Conservation (phyloP, 163 green algal genomes). For the Chlamydomonas reinhardtii region DNA sequence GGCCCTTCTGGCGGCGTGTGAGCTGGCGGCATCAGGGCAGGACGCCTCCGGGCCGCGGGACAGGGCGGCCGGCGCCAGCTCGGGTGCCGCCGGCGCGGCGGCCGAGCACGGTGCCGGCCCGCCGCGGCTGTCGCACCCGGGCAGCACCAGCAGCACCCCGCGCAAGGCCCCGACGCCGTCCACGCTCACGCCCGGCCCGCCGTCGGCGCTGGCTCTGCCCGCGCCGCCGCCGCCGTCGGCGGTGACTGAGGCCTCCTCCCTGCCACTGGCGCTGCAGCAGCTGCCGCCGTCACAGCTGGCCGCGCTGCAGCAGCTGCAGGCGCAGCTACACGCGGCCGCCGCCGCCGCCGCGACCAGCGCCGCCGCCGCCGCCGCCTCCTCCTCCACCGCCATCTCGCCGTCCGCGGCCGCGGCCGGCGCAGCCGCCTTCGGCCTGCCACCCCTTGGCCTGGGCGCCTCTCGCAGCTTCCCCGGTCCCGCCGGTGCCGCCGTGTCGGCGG, state of each 20-base stretch:
- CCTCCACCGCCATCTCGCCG: no score
- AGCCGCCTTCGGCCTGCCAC: no score
- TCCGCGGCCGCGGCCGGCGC: no score
- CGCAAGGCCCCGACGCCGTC: no score
- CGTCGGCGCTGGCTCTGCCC: background rate
- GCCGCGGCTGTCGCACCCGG: background rate
- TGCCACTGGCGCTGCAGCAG: background rate
- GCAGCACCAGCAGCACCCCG: background rate
- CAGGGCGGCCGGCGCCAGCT: background rate
- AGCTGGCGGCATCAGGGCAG: slow-evolving; percentile 45
- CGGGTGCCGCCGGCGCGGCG: background rate
- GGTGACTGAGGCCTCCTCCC: no score
- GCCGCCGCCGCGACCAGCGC: no score
- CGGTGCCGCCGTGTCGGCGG: no score
- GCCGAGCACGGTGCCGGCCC: background rate
- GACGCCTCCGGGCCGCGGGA: background rate
- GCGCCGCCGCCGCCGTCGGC: background rate
- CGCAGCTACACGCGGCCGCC: background rate
- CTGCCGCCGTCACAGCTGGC: background rate
- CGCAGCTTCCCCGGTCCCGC: background rate
- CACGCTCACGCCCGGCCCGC: no score
- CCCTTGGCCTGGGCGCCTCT: no score
- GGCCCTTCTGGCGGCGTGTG: slow-evolving; percentile 42
- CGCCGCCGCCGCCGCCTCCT: no score
- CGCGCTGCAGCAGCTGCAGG: background rate